These are phyloP conservation scores for Magnusiomyces paraingens DNA, from an alignment of 1,139 yeast genomes.

Conservation along the genomic window DNA sequence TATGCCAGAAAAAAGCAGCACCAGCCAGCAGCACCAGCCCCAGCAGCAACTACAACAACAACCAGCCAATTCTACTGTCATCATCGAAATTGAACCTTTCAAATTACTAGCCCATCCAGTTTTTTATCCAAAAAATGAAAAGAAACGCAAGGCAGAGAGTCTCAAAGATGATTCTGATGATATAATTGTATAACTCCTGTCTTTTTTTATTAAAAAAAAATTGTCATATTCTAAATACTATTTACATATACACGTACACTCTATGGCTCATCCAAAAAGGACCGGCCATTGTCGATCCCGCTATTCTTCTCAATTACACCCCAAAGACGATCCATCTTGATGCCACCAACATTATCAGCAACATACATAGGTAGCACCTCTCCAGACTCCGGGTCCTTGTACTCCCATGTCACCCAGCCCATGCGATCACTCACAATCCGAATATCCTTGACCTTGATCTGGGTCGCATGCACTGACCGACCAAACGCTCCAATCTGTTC, in stretches of 20 bases:
- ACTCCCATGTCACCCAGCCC: slow-evolving; percentile 61
- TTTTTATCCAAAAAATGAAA: too few relatives aligned
- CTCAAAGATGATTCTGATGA: not conserved
- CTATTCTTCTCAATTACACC: slow-evolving; percentile 64
- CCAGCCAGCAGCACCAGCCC: too few relatives aligned
- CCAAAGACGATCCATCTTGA: slow-evolving; percentile 80
- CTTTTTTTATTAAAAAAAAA: not conserved
- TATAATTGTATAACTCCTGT: not conserved
- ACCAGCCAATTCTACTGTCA: too few relatives aligned
- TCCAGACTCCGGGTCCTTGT: slow-evolving; percentile 27
- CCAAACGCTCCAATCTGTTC: slow-evolving; percentile 68
- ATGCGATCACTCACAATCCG: slow-evolving; percentile 36
- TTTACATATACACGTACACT: slow-evolving; percentile 4
- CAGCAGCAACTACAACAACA: too few relatives aligned
- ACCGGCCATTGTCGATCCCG: slow-evolving; percentile 62
- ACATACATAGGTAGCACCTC: slow-evolving; percentile 46
- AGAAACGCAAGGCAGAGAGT: too few relatives aligned
- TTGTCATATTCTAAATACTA: not conserved
- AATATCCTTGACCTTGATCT: slow-evolving; percentile 47
- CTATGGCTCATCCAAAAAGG: slow-evolving; percentile 23
- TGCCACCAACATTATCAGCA: slow-evolving; percentile 70
- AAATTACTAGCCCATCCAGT: too few relatives aligned
- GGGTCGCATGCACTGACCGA: slow-evolving; percentile 55
- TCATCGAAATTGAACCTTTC: too few relatives aligned
- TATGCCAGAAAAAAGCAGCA: too few relatives aligned